A percentile compares a stretch with the other conserved stretches of the same genome.
Conservation (phyloP, 805 yeast genomes). For the Aciculoconidium aculeatum region DNA sequence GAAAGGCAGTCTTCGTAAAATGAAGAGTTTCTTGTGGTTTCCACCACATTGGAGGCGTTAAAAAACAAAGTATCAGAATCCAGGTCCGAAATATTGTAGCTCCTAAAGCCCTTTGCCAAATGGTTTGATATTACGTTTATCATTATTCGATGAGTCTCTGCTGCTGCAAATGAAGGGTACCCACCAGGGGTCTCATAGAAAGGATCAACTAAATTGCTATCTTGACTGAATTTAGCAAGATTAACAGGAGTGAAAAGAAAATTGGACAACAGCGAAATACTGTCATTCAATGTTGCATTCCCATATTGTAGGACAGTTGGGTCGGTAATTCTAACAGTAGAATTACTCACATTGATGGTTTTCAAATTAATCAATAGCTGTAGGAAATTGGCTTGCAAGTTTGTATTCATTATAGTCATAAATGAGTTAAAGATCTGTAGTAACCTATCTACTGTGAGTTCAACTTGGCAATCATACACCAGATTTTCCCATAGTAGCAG, state of each 20-base stretch:
- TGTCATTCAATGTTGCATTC: slow-evolving; percentile 24
- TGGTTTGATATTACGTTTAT: too few species aligned
- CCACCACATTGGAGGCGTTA: too few species aligned
- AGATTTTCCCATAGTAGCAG: slow-evolving; percentile 20
- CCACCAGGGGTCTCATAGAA: background rate
- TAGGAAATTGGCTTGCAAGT: slow-evolving; percentile 27
- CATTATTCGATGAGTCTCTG: too few species aligned
- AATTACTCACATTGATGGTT: too few species aligned
- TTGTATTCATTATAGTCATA: slow-evolving; percentile 24
- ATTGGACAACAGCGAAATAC: slow-evolving; percentile 14
- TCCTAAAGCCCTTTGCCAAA: too few species aligned
- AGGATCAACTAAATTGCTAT: background rate
- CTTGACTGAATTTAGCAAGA: too few species aligned
- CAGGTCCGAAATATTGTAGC: too few species aligned
- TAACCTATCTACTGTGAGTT: slow-evolving; percentile 18
- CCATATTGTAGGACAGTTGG: slow-evolving; percentile 12
- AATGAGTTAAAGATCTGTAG: slow-evolving; percentile 15
- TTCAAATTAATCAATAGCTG: slow-evolving; percentile 25
- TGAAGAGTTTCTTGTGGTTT: too few species aligned
- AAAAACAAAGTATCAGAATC: too few species aligned
- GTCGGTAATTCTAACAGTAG: slow-evolving; percentile 1
- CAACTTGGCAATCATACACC: slow-evolving; percentile 24
- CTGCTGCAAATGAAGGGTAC: too few species aligned
- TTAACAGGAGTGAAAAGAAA: slow-evolving; percentile 1
- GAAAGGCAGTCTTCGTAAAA: too few species aligned